These are phyloP conservation scores for Debaryomycetaceae sp. DNA, from an alignment of 1,139 yeast genomes.

Conservation along the genomic window DNA sequence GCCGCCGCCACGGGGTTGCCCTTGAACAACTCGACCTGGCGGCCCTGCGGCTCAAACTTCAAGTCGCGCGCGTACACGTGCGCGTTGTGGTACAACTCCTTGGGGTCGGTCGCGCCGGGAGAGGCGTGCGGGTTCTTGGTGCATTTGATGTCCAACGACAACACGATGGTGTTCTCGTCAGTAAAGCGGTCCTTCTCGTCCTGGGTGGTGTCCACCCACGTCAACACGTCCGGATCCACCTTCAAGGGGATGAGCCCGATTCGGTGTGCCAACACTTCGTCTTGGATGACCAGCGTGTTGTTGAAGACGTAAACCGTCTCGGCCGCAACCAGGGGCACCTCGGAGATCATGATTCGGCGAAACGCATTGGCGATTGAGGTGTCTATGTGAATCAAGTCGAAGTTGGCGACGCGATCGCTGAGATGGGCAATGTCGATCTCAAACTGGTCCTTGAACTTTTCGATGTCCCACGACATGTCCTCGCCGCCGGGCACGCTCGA, in stretches of 20 bases:
- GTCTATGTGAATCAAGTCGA: slow-evolving; percentile 82
- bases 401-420: slow-evolving; percentile 71
- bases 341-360: slow-evolving; percentile 94
- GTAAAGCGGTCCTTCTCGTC: slow-evolving; percentile 70
- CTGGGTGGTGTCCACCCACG: slow-evolving; percentile 66
- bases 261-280: slow-evolving; percentile 93
- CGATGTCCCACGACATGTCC: slow-evolving; percentile 80
- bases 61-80: slow-evolving; percentile 86
- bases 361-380: slow-evolving; percentile 94
- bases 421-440: slow-evolving; percentile 65
- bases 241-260: slow-evolving; percentile 88
- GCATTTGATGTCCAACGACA: slow-evolving; percentile 78
- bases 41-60: slow-evolving; percentile 88
- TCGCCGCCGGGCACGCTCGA: slow-evolving; percentile 34
- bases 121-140: slow-evolving; percentile 83
- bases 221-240: slow-evolving; percentile 83
- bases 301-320: slow-evolving; percentile 86
- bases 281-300: slow-evolving; percentile 95
- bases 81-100: slow-evolving; percentile 75
- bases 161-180: slow-evolving; percentile 84
- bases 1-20: slow-evolving; percentile 70
- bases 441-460: slow-evolving; percentile 67
- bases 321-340: slow-evolving; percentile 93
- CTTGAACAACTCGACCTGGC: slow-evolving; percentile 66
- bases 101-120: slow-evolving; percentile 74